phyloP scores from a whole-genome alignment of 176 grass and related monocot species.

The Musa schizocarpa region DNA sequence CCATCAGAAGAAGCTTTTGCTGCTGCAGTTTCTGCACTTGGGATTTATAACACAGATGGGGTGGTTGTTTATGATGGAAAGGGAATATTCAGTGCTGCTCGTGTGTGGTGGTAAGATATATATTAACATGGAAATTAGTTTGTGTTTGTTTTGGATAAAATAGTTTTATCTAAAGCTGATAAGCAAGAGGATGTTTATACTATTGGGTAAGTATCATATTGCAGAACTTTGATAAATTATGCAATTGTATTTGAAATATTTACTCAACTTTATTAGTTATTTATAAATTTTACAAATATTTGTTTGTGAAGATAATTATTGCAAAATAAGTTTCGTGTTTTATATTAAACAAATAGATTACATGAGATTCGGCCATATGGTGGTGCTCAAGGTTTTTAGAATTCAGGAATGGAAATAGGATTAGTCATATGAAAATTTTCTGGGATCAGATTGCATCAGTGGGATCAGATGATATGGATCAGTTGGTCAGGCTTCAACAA shows the following conservation, averaged over 20 bases:
- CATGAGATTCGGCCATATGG: too few species aligned
- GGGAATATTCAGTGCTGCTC: conserved; percentile 93
- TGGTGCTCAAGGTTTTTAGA: too few species aligned
- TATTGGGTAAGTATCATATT: neutral
- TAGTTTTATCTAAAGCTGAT: neutral
- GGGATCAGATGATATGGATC: too few species aligned
- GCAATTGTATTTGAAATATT: neutral
- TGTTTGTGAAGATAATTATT: too few species aligned
- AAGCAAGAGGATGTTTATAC: neutral
- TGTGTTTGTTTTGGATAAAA: neutral
- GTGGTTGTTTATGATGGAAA: conserved; percentile 97
- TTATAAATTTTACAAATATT: too few species aligned
- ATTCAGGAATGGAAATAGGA: too few species aligned
- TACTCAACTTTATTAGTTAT: too few species aligned
- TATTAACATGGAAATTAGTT: neutral
- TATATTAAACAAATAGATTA: too few species aligned
- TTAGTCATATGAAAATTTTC: too few species aligned
- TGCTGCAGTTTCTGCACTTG: conserved; percentile 88
- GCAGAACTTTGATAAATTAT: neutral
- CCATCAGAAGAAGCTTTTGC: conserved; percentile 90
- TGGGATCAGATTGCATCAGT: too few species aligned
- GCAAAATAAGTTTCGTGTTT: too few species aligned
- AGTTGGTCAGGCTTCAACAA: too few species aligned
- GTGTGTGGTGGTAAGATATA: conserved; percentile 82
- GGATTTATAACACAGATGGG: conserved; percentile 83